A percentile compares a stretch with the other conserved stretches of the same genome.
phyloP scores from a whole-genome alignment of 495 filamentous ascomycete species.

The Penicillium steckii region DNA sequence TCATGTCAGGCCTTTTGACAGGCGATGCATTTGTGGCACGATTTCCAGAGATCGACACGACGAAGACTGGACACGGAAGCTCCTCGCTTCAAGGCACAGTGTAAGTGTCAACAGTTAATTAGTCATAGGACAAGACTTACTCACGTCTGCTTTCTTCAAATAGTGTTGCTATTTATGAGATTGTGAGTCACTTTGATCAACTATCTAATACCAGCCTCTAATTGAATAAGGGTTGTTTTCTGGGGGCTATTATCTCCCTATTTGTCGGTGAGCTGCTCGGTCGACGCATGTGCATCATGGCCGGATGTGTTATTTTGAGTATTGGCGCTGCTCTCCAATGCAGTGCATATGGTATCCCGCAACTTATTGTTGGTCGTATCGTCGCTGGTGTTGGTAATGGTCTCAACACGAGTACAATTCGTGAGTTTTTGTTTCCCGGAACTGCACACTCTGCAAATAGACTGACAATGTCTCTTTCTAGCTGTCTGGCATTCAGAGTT shows the following conservation, averaged over 20 bases:
- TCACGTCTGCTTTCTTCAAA: background rate
- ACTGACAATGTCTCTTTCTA: constrained; percentile 1
- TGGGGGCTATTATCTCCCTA: constrained; percentile 53
- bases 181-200: constrained; percentile 17
- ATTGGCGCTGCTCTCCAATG: constrained; percentile 57
- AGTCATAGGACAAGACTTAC: background rate
- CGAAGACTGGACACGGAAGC: constrained; percentile 27
- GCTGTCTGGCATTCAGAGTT: constrained; percentile 57
- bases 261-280: constrained; percentile 53
- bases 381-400: constrained; percentile 50
- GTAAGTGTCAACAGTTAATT: constrained; percentile 12
- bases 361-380: constrained; percentile 52
- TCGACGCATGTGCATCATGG: constrained; percentile 52
- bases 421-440: constrained; percentile 14
- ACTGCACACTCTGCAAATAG: background rate
- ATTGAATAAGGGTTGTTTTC: constrained; percentile 47
- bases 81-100: constrained; percentile 38
- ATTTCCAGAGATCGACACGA: constrained; percentile 37
- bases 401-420: constrained; percentile 48
- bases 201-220: constrained; percentile 20
- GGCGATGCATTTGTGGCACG: constrained; percentile 29
- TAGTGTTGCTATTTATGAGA: constrained; percentile 39
- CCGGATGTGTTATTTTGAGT: constrained; percentile 51
- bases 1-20: constrained; percentile 39
- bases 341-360: constrained; percentile 47